These are phyloP conservation scores for Sindora glabra DNA, from an alignment of 306 rosid species.

Conservation along the genomic window DNA sequence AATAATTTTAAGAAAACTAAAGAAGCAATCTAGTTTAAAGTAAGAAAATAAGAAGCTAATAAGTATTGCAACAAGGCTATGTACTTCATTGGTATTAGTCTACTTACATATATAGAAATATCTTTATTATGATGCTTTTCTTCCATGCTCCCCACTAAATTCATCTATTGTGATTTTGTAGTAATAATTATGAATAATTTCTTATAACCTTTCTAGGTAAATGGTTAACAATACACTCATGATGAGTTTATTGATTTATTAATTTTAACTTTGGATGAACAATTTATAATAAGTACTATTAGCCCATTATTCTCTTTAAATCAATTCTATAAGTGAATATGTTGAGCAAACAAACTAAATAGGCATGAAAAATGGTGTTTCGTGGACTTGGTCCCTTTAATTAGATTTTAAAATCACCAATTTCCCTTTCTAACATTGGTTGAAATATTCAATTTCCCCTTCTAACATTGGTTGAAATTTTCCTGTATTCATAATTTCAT, in stretches of 20 bases:
- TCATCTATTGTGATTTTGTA: slow-evolving; percentile 13
- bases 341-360: too few relatives aligned
- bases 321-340: not conserved
- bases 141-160: slow-evolving; percentile 25
- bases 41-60: slow-evolving; percentile 43
- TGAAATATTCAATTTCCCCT: too few relatives aligned
- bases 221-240: slow-evolving; percentile 69
- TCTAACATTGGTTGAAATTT: too few relatives aligned
- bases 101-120: not conserved
- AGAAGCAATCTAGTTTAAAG: slow-evolving; percentile 32
- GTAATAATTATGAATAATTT: slow-evolving; percentile 87
- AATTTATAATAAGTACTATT: slow-evolving; percentile 37
- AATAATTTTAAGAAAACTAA: slow-evolving; percentile 41
- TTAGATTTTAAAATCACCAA: too few relatives aligned
- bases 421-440: too few relatives aligned
- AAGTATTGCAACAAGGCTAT: slow-evolving; percentile 57
- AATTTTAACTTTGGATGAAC: slow-evolving; percentile 40
- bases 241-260: slow-evolving; percentile 61
- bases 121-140: slow-evolving; percentile 11
- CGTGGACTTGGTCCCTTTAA: slow-evolving; percentile 71
- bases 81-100: slow-evolving; percentile 76
- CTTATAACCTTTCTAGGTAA: slow-evolving; percentile 75
- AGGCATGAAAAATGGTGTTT: slow-evolving; percentile 32
- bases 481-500: too few relatives aligned
- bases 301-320: too few relatives aligned